These are phyloP conservation scores for Lithohypha guttulata DNA, from an alignment of 2,329 filamentous ascomycete genomes.

Conservation along the genomic window DNA sequence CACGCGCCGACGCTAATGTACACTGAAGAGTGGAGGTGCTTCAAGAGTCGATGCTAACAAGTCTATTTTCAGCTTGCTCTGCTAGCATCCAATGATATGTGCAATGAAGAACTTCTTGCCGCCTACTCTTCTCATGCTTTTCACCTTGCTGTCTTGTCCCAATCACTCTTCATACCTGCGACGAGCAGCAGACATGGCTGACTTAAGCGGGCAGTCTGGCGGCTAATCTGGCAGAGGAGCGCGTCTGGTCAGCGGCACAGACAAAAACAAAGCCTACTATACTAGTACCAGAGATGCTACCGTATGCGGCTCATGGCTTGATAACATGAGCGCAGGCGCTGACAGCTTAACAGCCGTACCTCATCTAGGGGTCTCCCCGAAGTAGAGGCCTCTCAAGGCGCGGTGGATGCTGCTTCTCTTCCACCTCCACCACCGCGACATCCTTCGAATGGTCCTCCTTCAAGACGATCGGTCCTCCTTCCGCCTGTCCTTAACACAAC, in stretches of 20 bases:
- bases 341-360: constrained; percentile 4
- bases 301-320: constrained; percentile 2
- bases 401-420: constrained; percentile 7
- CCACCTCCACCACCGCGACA: constrained; percentile 21
- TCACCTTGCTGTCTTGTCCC: not conserved
- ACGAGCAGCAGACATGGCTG: constrained; percentile 2
- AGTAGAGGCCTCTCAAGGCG: constrained; percentile 2
- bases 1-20: constrained; percentile 10
- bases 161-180: not conserved
- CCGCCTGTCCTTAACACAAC: constrained; percentile 30
- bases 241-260: constrained; percentile 8
- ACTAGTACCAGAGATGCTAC: constrained; percentile 7
- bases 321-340: not conserved
- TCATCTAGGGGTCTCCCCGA: not conserved
- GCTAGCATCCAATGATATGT: constrained; percentile 4
- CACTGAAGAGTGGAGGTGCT: not conserved
- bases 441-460: constrained; percentile 17
- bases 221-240: constrained; percentile 7
- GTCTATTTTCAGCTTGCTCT: constrained; percentile 5
- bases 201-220: constrained; percentile 7
- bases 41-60: constrained; percentile 3
- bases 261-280: not conserved
- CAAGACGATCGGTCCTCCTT: constrained; percentile 22
- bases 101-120: constrained; percentile 1
- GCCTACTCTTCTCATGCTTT: constrained; percentile 3